Evolutionary conservation across 768 basidiomycete genomes (phyloP), one percentile per base, ranked within the genome.

Genomic region (Kwoniella dendrophila): DNA sequence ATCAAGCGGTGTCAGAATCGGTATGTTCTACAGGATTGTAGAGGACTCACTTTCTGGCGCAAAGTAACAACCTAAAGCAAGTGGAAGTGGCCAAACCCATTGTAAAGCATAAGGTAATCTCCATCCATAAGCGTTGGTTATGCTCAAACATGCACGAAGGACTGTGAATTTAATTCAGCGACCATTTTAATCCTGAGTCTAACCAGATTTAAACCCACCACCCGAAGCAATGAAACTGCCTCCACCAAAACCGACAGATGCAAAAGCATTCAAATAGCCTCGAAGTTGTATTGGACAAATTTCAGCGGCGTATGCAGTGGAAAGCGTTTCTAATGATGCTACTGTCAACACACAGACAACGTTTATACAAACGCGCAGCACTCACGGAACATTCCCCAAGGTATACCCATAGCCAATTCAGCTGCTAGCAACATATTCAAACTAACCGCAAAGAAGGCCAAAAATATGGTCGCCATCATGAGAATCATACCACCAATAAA

Each of bases 71-170:
- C 70, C 77, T 34, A 72, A 33, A 48, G 66, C 40, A 40, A 81
- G 67, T 14, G 79, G 79, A 11, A 78, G 22, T 11, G 77, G 72
- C 79, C 78, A 80, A 20, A 80, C 57, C 80, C 78, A 74, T 62
- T 74, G 73, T 16, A 76, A 47, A 33, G 70, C 67, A 48, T 66
- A 76, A 38, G 69, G 75, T 26, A 74, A 34, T 22, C 41, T 38
- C 70, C 62, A 62, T 36, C 70, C 75, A 64, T 68, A 74, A 22
- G 72, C 56, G 11, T 58, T 59, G 0, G 67, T 55, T 49, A 75
- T 65, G 20, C 44, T 38, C 0, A 56, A 29, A 43, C 54, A 56
- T 4, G 54, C 54, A 43, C 54, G 54, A 56, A 56, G 54, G 26
- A 56, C 54, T 56, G 40, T 18, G n/a, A 12, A 51, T 20, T 11